Base-by-base conservation (phyloP, 345 rosid species). In the Hypericum perforatum region DNA sequence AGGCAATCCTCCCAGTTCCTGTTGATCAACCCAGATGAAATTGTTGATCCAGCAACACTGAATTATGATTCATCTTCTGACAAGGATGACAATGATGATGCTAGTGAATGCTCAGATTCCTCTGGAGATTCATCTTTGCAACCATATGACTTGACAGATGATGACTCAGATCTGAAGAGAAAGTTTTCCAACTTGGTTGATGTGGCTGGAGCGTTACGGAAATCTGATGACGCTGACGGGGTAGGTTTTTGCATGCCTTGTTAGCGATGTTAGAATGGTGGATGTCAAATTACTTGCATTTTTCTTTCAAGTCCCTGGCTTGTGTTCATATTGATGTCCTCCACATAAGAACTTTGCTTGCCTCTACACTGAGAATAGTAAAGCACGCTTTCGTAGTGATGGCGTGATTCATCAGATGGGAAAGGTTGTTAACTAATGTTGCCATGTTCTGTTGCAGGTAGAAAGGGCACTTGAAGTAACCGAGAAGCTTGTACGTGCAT, bases 71-170 rank as follows among this genome's bases (percentile, higher is more conserved):
- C 73, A 5, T 67, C 59, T 53, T 81, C 90, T 16, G 85, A 78
- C 65, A 32, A 74, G 69, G 86, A 74, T 37, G 81, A 70, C 51
- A 71, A 67, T 47, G 94, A 87, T 50, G 54, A 62, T 54, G 70
- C 64, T 15, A 87, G 82, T 55, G 78, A 75, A 68, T 72, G 62
- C 73, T 85, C 96, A 10, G 90, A 85, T 68, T 66, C 74, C 45
- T 79, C 80, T 11, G 74, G 80, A 70, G 91, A 78, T 70, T 78
- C 95, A 52, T 82, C 84, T 51, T 74, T 92, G 70, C 84, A 82
- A 75, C 98, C 98, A 48, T 92, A 85, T 71, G 96, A 92, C 70
- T 66, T 92, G 63, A 59, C 80, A 45, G 98, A 92, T 72, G 86
- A 88, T 76, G 86, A 83, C 60, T 65, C 73, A 15, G 95, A 92